These are phyloP conservation scores for Tylopilus intermedius DNA, from an alignment of 768 basidiomycete species.

Conservation along the genomic window DNA sequence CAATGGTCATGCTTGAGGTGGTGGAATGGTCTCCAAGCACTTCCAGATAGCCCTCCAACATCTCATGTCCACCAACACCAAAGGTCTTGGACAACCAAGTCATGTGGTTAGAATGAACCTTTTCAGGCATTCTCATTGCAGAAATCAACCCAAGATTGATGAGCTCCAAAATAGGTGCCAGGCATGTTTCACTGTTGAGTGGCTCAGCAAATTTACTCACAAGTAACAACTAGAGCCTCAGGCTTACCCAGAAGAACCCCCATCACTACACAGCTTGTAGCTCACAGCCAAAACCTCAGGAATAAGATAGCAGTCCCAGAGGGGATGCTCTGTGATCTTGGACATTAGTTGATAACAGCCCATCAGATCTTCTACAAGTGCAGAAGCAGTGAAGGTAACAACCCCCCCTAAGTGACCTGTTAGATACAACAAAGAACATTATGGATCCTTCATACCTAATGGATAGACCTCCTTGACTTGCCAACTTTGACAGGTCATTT, in stretches of 20 bases:
- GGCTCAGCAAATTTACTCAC: background rate
- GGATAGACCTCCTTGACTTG: slow-evolving; percentile 65
- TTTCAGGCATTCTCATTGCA: slow-evolving; percentile 46
- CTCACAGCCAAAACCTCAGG: slow-evolving; percentile 57
- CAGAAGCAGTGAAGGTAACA: slow-evolving; percentile 63
- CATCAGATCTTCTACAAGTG: slow-evolving; percentile 49
- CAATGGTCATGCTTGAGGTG: slow-evolving; percentile 32
- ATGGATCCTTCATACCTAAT: slow-evolving; percentile 41
- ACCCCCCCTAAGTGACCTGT: slow-evolving; percentile 52
- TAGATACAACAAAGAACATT: background rate
- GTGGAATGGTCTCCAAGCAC: slow-evolving; percentile 16
- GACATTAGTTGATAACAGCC: slow-evolving; percentile 45
- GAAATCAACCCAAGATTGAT: slow-evolving; percentile 55
- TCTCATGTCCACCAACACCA: slow-evolving; percentile 30
- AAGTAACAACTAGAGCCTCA: background rate
- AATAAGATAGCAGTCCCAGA: slow-evolving; percentile 65
- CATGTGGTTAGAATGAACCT: slow-evolving; percentile 21
- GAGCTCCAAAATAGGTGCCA: slow-evolving; percentile 23
- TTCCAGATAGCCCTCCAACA: slow-evolving; percentile 39
- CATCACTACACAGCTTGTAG: slow-evolving; percentile 12
- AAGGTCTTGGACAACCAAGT: slow-evolving; percentile 24
- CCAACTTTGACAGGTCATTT: slow-evolving; percentile 49
- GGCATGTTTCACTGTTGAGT: slow-evolving; percentile 7
- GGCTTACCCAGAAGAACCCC: slow-evolving; percentile 8
- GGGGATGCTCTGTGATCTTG: slow-evolving; percentile 52